These are phyloP conservation scores for Leucosporidium yakuticum DNA, from an alignment of 768 basidiomycete species.

Conservation along the genomic window DNA sequence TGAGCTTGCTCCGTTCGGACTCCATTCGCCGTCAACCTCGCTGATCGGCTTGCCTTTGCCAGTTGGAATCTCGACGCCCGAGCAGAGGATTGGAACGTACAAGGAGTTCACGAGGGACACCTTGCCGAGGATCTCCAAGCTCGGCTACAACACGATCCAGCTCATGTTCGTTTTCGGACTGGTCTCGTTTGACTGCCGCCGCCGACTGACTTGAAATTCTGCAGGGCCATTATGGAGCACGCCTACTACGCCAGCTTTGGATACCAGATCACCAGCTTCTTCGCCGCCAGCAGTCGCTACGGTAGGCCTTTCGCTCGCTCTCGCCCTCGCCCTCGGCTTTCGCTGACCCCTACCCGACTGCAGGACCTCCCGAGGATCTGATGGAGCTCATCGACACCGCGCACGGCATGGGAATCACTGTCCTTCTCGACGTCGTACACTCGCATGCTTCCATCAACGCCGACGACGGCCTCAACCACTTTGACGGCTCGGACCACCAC, in stretches of 20 bases:
- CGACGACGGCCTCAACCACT: constrained; percentile 86
- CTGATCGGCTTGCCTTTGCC: not conserved
- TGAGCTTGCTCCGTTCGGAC: constrained; percentile 30
- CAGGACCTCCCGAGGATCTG: constrained; percentile 81
- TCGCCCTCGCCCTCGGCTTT: not conserved
- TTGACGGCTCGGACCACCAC: constrained; percentile 93
- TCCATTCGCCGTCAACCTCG: too few relatives aligned
- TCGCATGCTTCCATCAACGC: constrained; percentile 98
- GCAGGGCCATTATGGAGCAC: constrained; percentile 79
- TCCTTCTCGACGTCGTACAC: constrained; percentile 94
- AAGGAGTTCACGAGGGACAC: constrained; percentile 84
- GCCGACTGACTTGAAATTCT: constrained; percentile 46
- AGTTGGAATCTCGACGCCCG: constrained; percentile 89
- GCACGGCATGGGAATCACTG: constrained; percentile 83
- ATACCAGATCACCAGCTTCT: constrained; percentile 96
- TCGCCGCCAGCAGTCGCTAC: constrained; percentile 92
- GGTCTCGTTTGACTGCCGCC: not conserved
- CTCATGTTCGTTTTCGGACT: constrained; percentile 69
- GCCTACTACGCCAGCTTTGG: constrained; percentile 61
- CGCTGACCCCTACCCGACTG: not conserved
- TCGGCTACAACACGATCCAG: constrained; percentile 96
- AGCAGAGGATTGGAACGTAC: constrained; percentile 84
- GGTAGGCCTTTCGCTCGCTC: constrained; percentile 44
- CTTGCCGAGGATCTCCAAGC: constrained; percentile 76
- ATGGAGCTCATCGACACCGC: constrained; percentile 93